Base-by-base conservation (phyloP, 208 protist species). In the Wallacemonas sp. region DNA sequence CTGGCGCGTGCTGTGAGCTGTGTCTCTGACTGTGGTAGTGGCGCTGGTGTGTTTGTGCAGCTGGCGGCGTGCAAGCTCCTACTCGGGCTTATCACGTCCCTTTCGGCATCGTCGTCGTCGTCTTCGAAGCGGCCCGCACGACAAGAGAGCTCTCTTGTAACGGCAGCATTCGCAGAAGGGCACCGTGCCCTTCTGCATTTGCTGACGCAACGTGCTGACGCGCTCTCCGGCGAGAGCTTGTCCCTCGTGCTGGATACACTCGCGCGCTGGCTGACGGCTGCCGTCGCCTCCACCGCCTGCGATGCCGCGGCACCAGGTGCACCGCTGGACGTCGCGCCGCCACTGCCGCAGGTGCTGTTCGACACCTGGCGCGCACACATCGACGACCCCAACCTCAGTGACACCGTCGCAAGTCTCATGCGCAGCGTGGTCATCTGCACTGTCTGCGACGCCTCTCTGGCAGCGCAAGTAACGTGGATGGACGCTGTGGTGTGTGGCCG, bases 331-430 rank as follows among this genome's bases (percentile, higher is more conserved):
- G 28, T 70, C n/a, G 56, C 53, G 31, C 24, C 74, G 66, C 30
- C 61, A 46, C 15, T 64, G 6, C 56, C 62, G 24, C 4, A 42
- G 11, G 54, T 55, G 1, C 54, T 93, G 39, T 83, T 93, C 63
- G 8, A 28, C 33, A 82, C 75, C 55, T 94, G 84, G 82, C 73
- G 65, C 4, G 62, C 62, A 38, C 80, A 91, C 66, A 60, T 90
- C 24, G 59, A 71, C 45, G 88, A 94, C 68, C 82, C 84, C 21
- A 86, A 76, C 63, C 65, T 94, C 14, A 77, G 72, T 5, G 88
- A 91, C 31, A 55, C 68, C 30, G 68, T 89, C 8, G 44, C 79
- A 27, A 15, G 22, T 15, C 31, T 85, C 21, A 74, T 91, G 39
- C 38, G 45, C 36, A 44, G 72, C 12, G 69, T 82, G 1, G 55